Evolutionary conservation across 106 monocot genomes (phyloP).

Genomic region (Acorus gramineus): DNA sequence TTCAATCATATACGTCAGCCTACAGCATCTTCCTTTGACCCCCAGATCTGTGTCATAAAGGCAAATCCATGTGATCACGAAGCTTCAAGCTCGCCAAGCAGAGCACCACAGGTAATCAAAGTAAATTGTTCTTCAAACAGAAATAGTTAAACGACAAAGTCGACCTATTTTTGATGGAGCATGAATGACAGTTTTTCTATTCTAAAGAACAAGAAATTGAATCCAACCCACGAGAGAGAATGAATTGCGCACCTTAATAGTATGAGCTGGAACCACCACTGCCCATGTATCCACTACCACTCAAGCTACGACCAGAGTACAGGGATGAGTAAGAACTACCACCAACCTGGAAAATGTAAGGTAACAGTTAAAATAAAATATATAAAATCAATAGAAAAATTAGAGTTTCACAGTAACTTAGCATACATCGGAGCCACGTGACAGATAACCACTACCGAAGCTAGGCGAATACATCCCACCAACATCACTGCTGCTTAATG

Average conservation of each 20-base stretch:
- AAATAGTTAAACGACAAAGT: not conserved
- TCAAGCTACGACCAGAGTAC: conserved; percentile 58
- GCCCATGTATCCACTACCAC: conserved; percentile 48
- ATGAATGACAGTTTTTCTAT: too few species aligned
- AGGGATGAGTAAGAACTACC: conserved; percentile 64
- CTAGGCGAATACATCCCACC: conserved; percentile 74
- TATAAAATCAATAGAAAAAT: conserved; percentile 6
- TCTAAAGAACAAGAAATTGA: not conserved
- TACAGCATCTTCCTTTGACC: conserved; percentile 38
- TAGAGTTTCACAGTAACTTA: not conserved
- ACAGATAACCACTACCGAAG: conserved; percentile 36
- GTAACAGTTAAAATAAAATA: conserved; percentile 1
- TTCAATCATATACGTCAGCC: conserved; percentile 34
- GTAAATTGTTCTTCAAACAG: conserved; percentile 5
- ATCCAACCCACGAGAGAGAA: not conserved
- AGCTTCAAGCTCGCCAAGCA: conserved; percentile 13
- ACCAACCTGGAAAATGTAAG: conserved; percentile 39
- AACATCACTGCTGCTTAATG: conserved; percentile 7
- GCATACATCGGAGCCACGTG: conserved; percentile 83
- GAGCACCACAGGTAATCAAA: not conserved
- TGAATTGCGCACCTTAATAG: conserved; percentile 58
- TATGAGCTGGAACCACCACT: conserved; percentile 67
- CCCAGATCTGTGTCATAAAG: conserved; percentile 52
- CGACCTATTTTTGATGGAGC: too few species aligned
- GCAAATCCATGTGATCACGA: conserved; percentile 49